Conservation (phyloP, 305 asterid genomes). For the Fraxinus greggii region DNA sequence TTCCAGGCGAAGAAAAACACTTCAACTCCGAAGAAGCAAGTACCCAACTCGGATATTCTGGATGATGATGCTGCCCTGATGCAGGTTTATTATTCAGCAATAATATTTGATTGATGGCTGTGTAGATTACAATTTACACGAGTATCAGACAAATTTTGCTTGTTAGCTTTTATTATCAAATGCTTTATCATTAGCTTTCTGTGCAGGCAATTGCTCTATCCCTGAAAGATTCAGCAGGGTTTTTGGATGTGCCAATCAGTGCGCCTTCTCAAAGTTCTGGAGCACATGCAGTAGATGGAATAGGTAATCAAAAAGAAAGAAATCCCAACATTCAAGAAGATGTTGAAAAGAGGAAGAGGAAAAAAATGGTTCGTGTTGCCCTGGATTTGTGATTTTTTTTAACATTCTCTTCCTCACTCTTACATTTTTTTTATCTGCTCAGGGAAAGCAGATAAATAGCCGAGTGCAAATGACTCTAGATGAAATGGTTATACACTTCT, state of each 20-base stretch:
- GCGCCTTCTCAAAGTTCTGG: conserved; percentile 32
- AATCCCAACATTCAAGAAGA: conserved; percentile 36
- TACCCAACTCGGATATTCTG: conserved; percentile 48
- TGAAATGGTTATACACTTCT: conserved; percentile 76
- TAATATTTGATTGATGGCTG: not conserved
- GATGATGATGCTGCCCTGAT: conserved; percentile 55
- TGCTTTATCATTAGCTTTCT: conserved; percentile 20
- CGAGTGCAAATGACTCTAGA: conserved; percentile 87
- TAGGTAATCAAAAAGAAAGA: conserved; percentile 29
- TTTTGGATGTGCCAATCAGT: conserved; percentile 25
- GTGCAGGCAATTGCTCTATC: conserved; percentile 84
- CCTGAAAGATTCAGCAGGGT: conserved; percentile 53
- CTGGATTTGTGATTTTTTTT: conserved; percentile 17
- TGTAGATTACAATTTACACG: not conserved
- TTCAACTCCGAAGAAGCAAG: conserved; percentile 47
- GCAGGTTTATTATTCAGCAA: conserved; percentile 46
- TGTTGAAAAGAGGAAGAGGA: conserved; percentile 56
- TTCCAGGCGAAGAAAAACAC: conserved; percentile 49
- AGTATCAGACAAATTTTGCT: conserved; percentile 3
- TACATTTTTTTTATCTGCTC: conserved; percentile 16
- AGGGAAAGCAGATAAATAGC: conserved; percentile 45
- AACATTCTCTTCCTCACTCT: conserved; percentile 19
- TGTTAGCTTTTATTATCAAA: not conserved
- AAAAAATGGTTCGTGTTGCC: conserved; percentile 55
- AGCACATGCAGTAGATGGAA: conserved; percentile 17